phyloP scores from a whole-genome alignment of 768 basidiomycete genomes.

The Kwoniella newhampshirensis region DNA sequence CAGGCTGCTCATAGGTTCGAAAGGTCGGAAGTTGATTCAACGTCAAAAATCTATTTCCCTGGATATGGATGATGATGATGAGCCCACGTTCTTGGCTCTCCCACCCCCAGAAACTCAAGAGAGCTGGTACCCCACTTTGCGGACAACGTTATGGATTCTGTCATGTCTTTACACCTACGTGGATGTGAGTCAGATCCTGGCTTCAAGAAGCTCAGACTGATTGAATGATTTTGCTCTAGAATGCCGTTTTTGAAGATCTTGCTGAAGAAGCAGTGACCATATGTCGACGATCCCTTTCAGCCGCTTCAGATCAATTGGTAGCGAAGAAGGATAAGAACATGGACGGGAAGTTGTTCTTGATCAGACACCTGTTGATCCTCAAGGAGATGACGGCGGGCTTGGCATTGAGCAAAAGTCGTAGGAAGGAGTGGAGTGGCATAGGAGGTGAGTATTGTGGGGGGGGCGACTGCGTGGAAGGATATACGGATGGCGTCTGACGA shows the following conservation, averaged over 20 bases:
- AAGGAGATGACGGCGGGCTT: constrained; percentile 84
- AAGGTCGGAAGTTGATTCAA: constrained; percentile 15
- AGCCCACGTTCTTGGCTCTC: constrained; percentile 62
- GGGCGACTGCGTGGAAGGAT: too few relatives aligned
- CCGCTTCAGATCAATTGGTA: constrained; percentile 66
- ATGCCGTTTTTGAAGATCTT: constrained; percentile 94
- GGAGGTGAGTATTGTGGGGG: constrained; percentile 34
- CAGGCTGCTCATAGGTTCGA: background rate
- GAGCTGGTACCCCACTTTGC: constrained; percentile 88
- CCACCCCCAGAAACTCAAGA: constrained; percentile 72
- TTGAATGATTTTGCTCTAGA: constrained; percentile 57
- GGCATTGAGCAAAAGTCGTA: constrained; percentile 54
- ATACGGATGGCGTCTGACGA: background rate
- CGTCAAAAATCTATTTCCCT: constrained; percentile 27
- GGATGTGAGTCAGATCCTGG: constrained; percentile 62
- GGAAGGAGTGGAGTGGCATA: constrained; percentile 52
- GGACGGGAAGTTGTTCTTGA: constrained; percentile 82
- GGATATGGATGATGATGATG: constrained; percentile 54
- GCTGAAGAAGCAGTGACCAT: constrained; percentile 86
- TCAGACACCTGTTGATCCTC: constrained; percentile 82
- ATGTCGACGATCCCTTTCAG: constrained; percentile 75
- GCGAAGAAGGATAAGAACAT: constrained; percentile 56
- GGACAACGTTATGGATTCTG: constrained; percentile 86
- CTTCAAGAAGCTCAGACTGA: background rate
- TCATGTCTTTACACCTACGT: constrained; percentile 87